A percentile compares a stretch with the other conserved stretches of the same genome.
These are phyloP conservation scores for Spathaspora sp. DNA, from an alignment of 805 yeast genomes.

Conservation along the genomic window DNA sequence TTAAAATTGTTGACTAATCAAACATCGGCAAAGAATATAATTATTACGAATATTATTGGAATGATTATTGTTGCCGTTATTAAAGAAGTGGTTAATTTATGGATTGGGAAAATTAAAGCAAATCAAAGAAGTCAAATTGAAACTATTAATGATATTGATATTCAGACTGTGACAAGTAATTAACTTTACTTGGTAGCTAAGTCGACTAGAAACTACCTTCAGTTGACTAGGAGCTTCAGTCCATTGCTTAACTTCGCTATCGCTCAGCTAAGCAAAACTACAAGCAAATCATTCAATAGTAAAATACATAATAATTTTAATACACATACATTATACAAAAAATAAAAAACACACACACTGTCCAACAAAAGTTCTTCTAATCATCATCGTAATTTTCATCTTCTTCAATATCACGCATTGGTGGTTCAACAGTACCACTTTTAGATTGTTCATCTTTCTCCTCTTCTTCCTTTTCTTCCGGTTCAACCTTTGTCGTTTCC, in stretches of 20 bases:
- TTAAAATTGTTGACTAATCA: slow-evolving; percentile 7
- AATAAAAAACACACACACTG: not conserved
- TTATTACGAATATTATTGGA: slow-evolving; percentile 30
- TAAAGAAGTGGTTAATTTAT: slow-evolving; percentile 31
- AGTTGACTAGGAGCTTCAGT: no score
- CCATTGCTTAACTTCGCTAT: no score
- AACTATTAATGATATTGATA: slow-evolving; percentile 13
- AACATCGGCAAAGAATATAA: slow-evolving; percentile 13
- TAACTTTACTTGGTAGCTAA: no score
- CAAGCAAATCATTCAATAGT: not conserved
- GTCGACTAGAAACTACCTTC: no score
- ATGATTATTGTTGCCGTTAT: slow-evolving; percentile 28
- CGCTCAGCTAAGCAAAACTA: not conserved
- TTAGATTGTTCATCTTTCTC: slow-evolving; percentile 9
- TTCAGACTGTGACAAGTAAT: not conserved
- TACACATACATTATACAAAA: slow-evolving; percentile 4
- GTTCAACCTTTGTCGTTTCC: not conserved
- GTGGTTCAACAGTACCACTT: slow-evolving; percentile 37
- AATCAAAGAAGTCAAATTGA: slow-evolving; percentile 25
- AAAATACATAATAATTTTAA: slow-evolving; percentile 2
- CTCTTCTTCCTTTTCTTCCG: slow-evolving; percentile 7
- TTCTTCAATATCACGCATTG: slow-evolving; percentile 43
- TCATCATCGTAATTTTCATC: slow-evolving; percentile 47
- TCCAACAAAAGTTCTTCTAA: not conserved
- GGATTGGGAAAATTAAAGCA: slow-evolving; percentile 25